Evolutionary conservation across 805 yeast species (phyloP).

Genomic region (Candida stauntonica): DNA sequence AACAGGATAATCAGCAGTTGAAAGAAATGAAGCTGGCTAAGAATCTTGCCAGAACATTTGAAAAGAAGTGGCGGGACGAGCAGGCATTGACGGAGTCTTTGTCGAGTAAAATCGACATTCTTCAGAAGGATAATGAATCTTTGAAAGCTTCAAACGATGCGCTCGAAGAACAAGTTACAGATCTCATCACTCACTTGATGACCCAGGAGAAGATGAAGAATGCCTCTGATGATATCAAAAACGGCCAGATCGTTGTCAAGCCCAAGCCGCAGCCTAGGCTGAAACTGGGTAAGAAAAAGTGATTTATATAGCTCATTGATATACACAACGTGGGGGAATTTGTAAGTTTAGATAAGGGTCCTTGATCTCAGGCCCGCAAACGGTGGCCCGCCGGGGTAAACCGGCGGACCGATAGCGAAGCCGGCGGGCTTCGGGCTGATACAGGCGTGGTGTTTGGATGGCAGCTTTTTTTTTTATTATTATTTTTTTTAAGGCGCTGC

Average conservation of each 20-base stretch:
- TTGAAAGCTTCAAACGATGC: conserved; percentile 42
- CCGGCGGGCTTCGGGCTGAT: no score
- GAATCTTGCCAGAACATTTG: conserved; percentile 17
- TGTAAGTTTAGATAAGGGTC: no score
- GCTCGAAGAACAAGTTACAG: conserved; percentile 60
- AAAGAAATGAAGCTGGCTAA: conserved; percentile 3
- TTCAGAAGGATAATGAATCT: conserved; percentile 30
- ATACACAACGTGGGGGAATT: no score
- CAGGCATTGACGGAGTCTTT: conserved; percentile 39
- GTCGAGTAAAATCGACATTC: conserved; percentile 34
- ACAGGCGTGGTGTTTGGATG: no score
- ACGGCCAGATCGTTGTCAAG: conserved; percentile 58
- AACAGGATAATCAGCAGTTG: conserved; percentile 20
- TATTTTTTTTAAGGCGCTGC: conserved; percentile 1
- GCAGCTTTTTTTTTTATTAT: conserved; percentile 5
- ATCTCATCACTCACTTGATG: conserved; percentile 76
- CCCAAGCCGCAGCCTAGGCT: conserved; percentile 3
- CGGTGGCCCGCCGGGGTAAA: no score
- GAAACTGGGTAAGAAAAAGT: conserved; percentile 2
- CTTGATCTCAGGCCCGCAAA: no score
- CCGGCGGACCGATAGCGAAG: no score
- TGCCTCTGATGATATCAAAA: conserved; percentile 65
- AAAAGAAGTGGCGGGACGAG: conserved; percentile 42
- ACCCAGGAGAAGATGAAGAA: conserved; percentile 67
- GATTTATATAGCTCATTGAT: no score